Conservation (phyloP, 345 rosid species). For the Geranium brycei region DNA sequence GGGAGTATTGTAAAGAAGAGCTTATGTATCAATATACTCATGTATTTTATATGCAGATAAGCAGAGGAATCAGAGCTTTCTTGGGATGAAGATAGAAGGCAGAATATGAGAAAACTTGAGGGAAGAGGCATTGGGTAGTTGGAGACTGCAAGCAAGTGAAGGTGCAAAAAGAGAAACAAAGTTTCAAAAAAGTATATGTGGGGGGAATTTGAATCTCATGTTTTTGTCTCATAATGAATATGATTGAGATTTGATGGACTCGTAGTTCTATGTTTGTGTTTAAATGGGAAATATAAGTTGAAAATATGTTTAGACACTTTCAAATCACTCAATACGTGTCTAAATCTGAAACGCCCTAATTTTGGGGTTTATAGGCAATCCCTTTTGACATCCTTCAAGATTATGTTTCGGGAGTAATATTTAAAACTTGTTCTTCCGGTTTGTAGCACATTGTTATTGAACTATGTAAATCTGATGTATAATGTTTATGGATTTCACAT, state of each 20-base stretch:
- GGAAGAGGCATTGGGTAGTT: constrained; percentile 64
- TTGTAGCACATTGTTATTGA: too few relatives aligned
- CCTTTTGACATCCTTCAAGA: too few relatives aligned
- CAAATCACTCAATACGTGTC: too few relatives aligned
- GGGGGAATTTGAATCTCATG: constrained; percentile 15
- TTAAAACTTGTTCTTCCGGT: too few relatives aligned
- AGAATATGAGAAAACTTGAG: constrained; percentile 97
- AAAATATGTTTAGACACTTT: background rate
- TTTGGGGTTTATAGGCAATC: too few relatives aligned
- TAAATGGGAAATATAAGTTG: too few relatives aligned
- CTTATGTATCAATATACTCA: constrained; percentile 23
- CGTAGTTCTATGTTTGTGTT: too few relatives aligned
- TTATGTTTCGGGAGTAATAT: too few relatives aligned
- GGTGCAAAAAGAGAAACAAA: constrained; percentile 42
- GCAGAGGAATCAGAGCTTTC: constrained; percentile 76
- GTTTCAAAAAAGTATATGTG: constrained; percentile 13
- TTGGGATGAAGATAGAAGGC: constrained; percentile 45
- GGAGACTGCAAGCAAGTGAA: constrained; percentile 73
- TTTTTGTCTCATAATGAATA: background rate
- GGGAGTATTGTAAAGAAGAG: constrained; percentile 38
- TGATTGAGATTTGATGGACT: background rate
- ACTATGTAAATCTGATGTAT: too few relatives aligned
- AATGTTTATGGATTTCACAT: too few relatives aligned
- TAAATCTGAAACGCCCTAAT: too few relatives aligned
- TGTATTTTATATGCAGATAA: constrained; percentile 24